These are phyloP conservation scores for Setomelanomma holmii DNA, from an alignment of 2,329 filamentous ascomycete species.

Conservation along the genomic window DNA sequence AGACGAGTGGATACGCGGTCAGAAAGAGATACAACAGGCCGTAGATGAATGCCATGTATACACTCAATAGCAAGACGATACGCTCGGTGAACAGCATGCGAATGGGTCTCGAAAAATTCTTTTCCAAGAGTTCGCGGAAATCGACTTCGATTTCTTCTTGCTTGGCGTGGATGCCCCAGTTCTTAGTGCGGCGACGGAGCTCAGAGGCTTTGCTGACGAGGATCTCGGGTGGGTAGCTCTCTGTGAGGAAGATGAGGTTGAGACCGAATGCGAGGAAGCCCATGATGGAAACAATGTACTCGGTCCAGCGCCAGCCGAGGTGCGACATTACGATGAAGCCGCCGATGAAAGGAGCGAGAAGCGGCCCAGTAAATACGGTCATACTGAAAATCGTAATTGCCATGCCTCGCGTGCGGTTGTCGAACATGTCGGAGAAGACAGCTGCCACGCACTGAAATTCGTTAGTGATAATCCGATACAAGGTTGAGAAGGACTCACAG, in stretches of 20 bases:
- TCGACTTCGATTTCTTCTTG: slow-evolving; percentile 62
- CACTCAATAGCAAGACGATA: slow-evolving; percentile 52
- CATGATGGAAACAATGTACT: slow-evolving; percentile 64
- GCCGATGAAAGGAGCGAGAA: slow-evolving; percentile 62
- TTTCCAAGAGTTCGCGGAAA: slow-evolving; percentile 57
- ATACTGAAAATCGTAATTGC: slow-evolving; percentile 60
- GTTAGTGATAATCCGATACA: slow-evolving; percentile 1
- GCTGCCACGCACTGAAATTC: slow-evolving; percentile 54
- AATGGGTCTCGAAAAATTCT: slow-evolving; percentile 61
- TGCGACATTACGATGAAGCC: slow-evolving; percentile 61
- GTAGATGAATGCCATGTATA: slow-evolving; percentile 55
- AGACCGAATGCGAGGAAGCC: slow-evolving; percentile 59
- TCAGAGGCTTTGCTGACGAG: slow-evolving; percentile 63
- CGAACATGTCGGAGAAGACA: slow-evolving; percentile 64
- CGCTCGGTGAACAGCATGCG: slow-evolving; percentile 58
- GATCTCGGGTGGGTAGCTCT: slow-evolving; percentile 66
- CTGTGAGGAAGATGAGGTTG: slow-evolving; percentile 62
- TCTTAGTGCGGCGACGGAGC: slow-evolving; percentile 62
- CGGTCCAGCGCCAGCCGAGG: slow-evolving; percentile 64
- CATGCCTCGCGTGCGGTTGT: slow-evolving; percentile 51
- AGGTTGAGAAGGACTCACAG: slow-evolving; percentile 47
- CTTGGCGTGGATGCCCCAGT: slow-evolving; percentile 69
- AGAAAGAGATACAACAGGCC: slow-evolving; percentile 84
- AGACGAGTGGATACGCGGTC: slow-evolving; percentile 83
- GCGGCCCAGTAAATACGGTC: slow-evolving; percentile 60